phyloP scores from a whole-genome alignment of 2,329 filamentous ascomycete genomes.

The Aureobasidium sp. region DNA sequence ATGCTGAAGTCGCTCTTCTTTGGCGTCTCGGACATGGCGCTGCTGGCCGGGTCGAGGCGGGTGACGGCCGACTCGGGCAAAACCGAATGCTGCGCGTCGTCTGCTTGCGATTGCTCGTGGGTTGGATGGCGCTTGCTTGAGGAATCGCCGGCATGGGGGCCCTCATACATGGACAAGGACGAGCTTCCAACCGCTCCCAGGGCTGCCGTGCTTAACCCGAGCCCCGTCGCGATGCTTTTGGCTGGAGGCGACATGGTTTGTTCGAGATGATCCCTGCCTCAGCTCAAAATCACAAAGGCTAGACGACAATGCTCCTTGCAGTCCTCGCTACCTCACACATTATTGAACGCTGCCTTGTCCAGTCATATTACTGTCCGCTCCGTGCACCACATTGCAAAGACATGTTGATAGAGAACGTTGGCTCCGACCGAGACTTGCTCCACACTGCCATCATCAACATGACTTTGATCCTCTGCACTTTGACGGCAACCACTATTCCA shows the following conservation, averaged over 20 bases:
- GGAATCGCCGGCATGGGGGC: no score
- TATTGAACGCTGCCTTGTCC: background rate
- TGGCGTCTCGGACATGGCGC: constrained; percentile 23
- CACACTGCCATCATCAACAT: no score
- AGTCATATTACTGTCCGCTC: background rate
- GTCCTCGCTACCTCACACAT: background rate
- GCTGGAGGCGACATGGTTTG: constrained; percentile 1
- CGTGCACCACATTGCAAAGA: background rate
- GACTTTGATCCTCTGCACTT: no score
- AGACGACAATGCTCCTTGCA: no score
- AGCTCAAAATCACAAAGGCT: no score
- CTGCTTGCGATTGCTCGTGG: no score
- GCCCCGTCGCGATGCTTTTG: background rate
- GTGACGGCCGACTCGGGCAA: no score
- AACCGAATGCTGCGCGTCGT: background rate
- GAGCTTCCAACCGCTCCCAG: background rate
- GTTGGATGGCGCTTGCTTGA: no score
- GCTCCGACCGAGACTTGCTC: no score
- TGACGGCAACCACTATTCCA: no score
- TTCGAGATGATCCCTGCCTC: background rate
- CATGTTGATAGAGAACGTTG: background rate
- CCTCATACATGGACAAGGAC: no score
- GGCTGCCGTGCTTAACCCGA: background rate
- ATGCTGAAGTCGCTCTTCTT: constrained; percentile 47
- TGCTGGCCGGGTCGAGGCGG: no score